Evolutionary conservation across 352 stramenopile genomes (phyloP).

Genomic region (Phytopythium oedochilum): DNA sequence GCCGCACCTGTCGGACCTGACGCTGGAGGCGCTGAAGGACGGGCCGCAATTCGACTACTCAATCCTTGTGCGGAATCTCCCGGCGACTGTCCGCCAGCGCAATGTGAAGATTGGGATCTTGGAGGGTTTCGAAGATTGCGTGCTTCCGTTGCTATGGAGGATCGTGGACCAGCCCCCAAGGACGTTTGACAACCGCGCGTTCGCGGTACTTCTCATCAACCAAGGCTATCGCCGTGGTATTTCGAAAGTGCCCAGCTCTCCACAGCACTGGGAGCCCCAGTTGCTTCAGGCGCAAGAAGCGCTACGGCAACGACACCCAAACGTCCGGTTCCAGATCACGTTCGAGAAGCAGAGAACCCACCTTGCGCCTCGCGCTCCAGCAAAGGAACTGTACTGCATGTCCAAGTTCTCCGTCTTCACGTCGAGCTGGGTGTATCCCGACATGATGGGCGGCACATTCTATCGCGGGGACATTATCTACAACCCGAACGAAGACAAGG

Average conservation of each 20-base stretch:
- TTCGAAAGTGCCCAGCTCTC: slow-evolving; percentile 10
- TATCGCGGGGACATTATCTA: slow-evolving; percentile 32
- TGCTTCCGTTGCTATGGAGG: slow-evolving; percentile 22
- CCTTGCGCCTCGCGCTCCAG: slow-evolving; percentile 1
- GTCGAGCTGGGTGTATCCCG: slow-evolving; percentile 28
- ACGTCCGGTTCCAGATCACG: slow-evolving; percentile 33
- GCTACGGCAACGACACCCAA: slow-evolving; percentile 23
- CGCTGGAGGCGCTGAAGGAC: slow-evolving; percentile 21
- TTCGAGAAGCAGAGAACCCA: slow-evolving; percentile 23
- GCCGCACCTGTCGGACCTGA: slow-evolving; percentile 33
- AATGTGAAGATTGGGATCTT: slow-evolving; percentile 41
- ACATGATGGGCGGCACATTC: slow-evolving; percentile 34
- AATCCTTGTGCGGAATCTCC: slow-evolving; percentile 18
- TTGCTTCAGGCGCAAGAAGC: slow-evolving; percentile 12
- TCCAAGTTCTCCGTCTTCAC: slow-evolving; percentile 41
- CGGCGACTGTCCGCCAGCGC: slow-evolving; percentile 25
- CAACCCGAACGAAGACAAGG: slow-evolving; percentile 11
- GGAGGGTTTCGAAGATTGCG: slow-evolving; percentile 21
- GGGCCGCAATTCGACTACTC: slow-evolving; percentile 15
- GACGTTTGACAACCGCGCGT: slow-evolving; percentile 15
- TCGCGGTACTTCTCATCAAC: slow-evolving; percentile 37
- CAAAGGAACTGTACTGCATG: slow-evolving; percentile 17
- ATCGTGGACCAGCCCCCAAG: slow-evolving; percentile 17
- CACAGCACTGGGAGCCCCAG: slow-evolving; percentile 21
- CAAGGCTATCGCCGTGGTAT: slow-evolving; percentile 24